Evolutionary conservation across 2,329 filamentous ascomycete species (phyloP), one percentile per base, ranked within the genome.

Genomic region (Monosporascus sp.): DNA sequence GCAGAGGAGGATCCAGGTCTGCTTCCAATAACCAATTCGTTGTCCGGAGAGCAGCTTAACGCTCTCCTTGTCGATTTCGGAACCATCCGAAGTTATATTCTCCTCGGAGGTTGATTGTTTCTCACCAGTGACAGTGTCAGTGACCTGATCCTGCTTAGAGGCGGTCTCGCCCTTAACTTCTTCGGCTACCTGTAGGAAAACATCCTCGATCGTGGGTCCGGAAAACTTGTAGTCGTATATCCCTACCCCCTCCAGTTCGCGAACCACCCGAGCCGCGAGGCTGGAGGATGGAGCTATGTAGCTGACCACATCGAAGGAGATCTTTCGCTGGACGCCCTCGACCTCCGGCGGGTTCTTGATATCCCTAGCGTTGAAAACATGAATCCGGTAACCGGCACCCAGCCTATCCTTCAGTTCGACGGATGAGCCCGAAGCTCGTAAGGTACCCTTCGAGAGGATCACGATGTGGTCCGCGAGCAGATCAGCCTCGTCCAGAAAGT

Each of bases 401-500:
- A 92, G 77, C 50, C 80, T 79, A 62, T 93, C 84, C 69, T 97
- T 97, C 48, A 97, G 79, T 63, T 90, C 88, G 5, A 92, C 91
- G 2, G 90, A 91, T 2, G 91, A 91, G 3, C 92, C 92, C 61
- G 90, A 79, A 0, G 90, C 91, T 52, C 90, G 89, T 2, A 96
- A 77, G 2, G 84, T 85, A 20, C 92, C 92, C 66, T 91, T 92
- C 3, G 90, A 95, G 11, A 97, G 74, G 51, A 97, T 90, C 2
- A 87, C 89, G 59, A 97, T 95, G 56, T 92, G 87, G 65, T 97
- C 93, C 0, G 91, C 88, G 1, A 97, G 79, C 1, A 96, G 76
- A 65, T 97, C 92, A 0, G 92, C 93, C 70, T 97, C 93, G 64
- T 97, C 93, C 8, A 97, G 78, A 69, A 96, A 97, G 69, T 97